These are phyloP conservation scores for Ganoderma sp. DNA, from an alignment of 1,284 basidiomycete genomes.

Conservation along the genomic window DNA sequence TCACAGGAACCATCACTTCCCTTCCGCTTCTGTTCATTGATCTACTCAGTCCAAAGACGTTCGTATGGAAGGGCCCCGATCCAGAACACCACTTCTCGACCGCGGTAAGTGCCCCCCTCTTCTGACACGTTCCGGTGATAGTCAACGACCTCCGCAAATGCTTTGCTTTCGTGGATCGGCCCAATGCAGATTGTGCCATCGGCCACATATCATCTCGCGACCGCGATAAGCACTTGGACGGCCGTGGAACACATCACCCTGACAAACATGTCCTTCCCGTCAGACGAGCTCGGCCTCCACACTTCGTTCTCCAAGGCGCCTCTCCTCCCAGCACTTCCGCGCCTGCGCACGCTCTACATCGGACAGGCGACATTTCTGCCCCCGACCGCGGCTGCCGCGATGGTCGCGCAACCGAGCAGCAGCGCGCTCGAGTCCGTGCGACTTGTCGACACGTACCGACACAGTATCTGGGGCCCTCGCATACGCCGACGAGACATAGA, in stretches of 20 bases:
- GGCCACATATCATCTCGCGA: conserved; percentile 50
- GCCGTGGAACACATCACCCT: conserved; percentile 52
- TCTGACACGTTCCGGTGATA: background rate
- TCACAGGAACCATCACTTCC: background rate
- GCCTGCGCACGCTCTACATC: conserved; percentile 50
- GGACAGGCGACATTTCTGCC: conserved; percentile 56
- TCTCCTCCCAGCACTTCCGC: conserved; percentile 46
- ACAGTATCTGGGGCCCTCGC: conserved; percentile 62
- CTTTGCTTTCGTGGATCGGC: no score
- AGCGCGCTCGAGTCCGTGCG: conserved; percentile 45
- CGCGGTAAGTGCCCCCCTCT: conserved; percentile 48
- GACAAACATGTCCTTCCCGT: conserved; percentile 50
- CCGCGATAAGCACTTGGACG: conserved; percentile 51
- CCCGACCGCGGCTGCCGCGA: conserved; percentile 46
- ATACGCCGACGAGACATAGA: conserved; percentile 50
- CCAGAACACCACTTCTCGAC: conserved; percentile 65
- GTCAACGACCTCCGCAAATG: background rate
- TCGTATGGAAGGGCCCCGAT: conserved; percentile 63
- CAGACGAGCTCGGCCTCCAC: conserved; percentile 32
- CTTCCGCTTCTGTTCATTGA: background rate
- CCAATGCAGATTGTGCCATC: conserved; percentile 52
- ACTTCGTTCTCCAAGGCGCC: conserved; percentile 32
- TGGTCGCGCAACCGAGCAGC: conserved; percentile 42
- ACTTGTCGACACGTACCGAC: conserved; percentile 58
- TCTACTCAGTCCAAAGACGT: conserved; percentile 49